Evolutionary conservation across 768 basidiomycete species (phyloP).

Genomic region (Naganishia friedmannii): DNA sequence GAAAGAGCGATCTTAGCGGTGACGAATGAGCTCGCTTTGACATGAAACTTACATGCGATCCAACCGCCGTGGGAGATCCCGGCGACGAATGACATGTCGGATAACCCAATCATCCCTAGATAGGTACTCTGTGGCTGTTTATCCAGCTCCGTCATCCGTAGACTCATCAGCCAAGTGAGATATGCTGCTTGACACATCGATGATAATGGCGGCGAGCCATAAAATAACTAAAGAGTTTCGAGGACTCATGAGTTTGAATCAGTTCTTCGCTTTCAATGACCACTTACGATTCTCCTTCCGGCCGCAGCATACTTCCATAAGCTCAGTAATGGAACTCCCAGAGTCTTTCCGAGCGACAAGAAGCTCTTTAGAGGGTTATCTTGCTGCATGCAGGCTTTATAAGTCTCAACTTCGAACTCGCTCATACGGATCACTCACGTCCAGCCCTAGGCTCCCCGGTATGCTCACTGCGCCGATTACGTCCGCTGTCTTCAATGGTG

Average conservation of each 20-base stretch:
- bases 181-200: slow-evolving; percentile 46
- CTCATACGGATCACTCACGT: background rate
- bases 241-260: background rate
- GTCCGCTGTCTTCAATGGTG: background rate
- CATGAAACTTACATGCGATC: slow-evolving; percentile 45
- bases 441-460: background rate
- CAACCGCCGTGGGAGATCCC: slow-evolving; percentile 40
- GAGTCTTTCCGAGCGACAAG: slow-evolving; percentile 35
- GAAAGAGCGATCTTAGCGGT: background rate
- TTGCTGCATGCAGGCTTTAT: slow-evolving; percentile 11
- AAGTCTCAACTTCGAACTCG: background rate
- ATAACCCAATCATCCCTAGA: slow-evolving; percentile 47
- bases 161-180: slow-evolving; percentile 42
- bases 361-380: slow-evolving; percentile 44
- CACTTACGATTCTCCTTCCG: slow-evolving; percentile 44
- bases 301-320: slow-evolving; percentile 44
- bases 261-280: background rate
- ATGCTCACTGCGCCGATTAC: background rate
- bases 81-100: slow-evolving; percentile 41
- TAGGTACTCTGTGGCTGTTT: background rate
- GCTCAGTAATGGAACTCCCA: slow-evolving; percentile 42
- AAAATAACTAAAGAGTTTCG: slow-evolving; percentile 39
- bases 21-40: background rate
- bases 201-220: slow-evolving; percentile 44
- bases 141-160: slow-evolving; percentile 26